A percentile compares a stretch with the other conserved stretches of the same genome.
phyloP scores from a whole-genome alignment of 106 monocot genomes.

The Dendrobium nobile region DNA sequence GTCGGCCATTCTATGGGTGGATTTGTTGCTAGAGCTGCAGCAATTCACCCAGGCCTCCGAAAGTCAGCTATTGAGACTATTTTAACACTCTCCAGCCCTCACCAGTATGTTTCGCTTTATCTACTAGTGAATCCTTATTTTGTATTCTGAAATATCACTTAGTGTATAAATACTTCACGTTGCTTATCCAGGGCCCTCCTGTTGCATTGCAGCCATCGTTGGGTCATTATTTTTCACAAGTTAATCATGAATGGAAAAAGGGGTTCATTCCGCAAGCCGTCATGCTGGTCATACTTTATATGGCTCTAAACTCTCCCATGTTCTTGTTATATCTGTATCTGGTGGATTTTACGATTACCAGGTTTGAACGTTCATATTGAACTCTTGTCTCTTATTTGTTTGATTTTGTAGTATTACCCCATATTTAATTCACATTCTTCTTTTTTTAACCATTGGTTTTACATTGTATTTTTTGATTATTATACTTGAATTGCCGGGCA shows the following conservation, averaged over 20 bases:
- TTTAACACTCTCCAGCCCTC: slow-evolving; percentile 88
- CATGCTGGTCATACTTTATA: slow-evolving; percentile 33
- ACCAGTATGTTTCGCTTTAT: slow-evolving; percentile 59
- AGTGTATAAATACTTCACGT: slow-evolving; percentile 17
- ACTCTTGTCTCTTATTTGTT: background rate
- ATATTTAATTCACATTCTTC: background rate
- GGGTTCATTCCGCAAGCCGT: slow-evolving; percentile 42
- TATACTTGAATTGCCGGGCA: background rate
- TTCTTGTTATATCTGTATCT: slow-evolving; percentile 82
- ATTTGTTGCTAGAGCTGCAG: slow-evolving; percentile 91
- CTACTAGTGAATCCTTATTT: background rate
- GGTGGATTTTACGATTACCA: slow-evolving; percentile 91
- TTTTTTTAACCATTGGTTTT: background rate
- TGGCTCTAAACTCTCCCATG: slow-evolving; percentile 54
- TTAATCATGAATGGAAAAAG: slow-evolving; percentile 78
- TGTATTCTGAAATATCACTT: slow-evolving; percentile 8
- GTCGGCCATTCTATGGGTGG: slow-evolving; percentile 99
- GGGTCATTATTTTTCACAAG: slow-evolving; percentile 73
- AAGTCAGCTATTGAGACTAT: slow-evolving; percentile 81
- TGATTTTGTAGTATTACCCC: background rate
- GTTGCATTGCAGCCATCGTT: slow-evolving; percentile 93
- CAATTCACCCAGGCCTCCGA: slow-evolving; percentile 69
- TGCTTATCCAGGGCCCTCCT: slow-evolving; percentile 79
- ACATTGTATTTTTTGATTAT: background rate
- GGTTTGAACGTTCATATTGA: slow-evolving; percentile 31